These are phyloP conservation scores for Annulohypoxylon nitens DNA, from an alignment of 495 filamentous ascomycete species.

Conservation along the genomic window DNA sequence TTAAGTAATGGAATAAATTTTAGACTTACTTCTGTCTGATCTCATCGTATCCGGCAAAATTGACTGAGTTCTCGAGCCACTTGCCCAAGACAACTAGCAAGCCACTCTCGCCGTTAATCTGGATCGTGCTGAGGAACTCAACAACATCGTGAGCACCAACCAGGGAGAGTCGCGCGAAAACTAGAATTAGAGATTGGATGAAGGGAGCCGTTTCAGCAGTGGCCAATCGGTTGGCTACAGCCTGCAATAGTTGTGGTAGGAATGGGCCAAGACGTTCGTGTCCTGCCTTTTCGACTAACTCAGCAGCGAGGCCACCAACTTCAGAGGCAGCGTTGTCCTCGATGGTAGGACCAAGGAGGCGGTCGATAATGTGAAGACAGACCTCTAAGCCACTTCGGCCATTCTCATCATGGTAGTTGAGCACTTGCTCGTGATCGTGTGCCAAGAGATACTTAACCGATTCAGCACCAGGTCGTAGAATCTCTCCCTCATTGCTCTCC, in stretches of 20 bases:
- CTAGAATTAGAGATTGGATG: constrained; percentile 90
- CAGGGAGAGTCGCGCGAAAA: constrained; percentile 91
- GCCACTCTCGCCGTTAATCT: constrained; percentile 80
- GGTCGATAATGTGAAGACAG: constrained; percentile 90
- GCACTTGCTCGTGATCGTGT: constrained; percentile 88
- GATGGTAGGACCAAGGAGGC: constrained; percentile 83
- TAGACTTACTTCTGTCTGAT: constrained; percentile 87
- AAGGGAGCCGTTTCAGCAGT: constrained; percentile 85
- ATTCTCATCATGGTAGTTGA: constrained; percentile 80
- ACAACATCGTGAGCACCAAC: constrained; percentile 89
- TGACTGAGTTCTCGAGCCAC: constrained; percentile 96
- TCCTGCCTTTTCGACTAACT: constrained; percentile 94
- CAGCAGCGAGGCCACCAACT: constrained; percentile 93
- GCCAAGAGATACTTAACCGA: constrained; percentile 87
- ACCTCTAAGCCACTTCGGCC: constrained; percentile 89
- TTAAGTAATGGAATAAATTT: not conserved
- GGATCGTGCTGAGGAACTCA: constrained; percentile 86
- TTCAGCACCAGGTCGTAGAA: constrained; percentile 87
- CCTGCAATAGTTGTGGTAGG: constrained; percentile 86
- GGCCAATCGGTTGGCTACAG: constrained; percentile 87
- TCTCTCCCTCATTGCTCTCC: constrained; percentile 80
- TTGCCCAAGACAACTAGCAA: constrained; percentile 89
- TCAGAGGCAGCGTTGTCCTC: constrained; percentile 95
- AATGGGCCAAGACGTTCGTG: constrained; percentile 90
- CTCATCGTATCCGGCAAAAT: constrained; percentile 96